Percentiles rank a stretch among this genome's conserved stretches.
Conservation (phyloP, 139 green algal genomes). For the Coccomyxa sp. region DNA sequence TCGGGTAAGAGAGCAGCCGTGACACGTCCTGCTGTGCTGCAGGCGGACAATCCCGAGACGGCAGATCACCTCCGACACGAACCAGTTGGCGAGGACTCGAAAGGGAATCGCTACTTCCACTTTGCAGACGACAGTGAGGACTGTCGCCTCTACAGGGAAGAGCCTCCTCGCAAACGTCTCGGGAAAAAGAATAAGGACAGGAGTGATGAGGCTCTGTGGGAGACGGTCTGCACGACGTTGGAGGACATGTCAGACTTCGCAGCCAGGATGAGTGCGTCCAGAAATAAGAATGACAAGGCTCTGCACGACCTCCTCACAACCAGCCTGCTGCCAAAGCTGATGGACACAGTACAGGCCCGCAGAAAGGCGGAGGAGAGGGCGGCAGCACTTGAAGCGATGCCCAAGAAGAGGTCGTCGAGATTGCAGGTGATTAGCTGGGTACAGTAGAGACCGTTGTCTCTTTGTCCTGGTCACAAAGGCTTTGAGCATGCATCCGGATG, state of each 20-base stretch:
- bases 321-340: constrained; percentile 38
- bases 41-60: not conserved
- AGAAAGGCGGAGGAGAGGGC: constrained; percentile 26
- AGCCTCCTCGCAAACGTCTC: constrained; percentile 5
- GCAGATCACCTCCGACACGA: constrained; percentile 28
- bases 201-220: constrained; percentile 18
- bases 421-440: constrained; percentile 13
- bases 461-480: too few relatives aligned
- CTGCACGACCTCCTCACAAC: constrained; percentile 21
- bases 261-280: constrained; percentile 19
- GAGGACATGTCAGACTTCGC: constrained; percentile 36
- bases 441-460: too few relatives aligned
- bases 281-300: constrained; percentile 22
- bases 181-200: not conserved
- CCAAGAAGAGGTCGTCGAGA: constrained; percentile 40
- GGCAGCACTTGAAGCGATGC: constrained; percentile 25
- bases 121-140: constrained; percentile 35
- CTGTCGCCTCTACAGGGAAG: constrained; percentile 37
- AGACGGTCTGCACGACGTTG: constrained; percentile 35
- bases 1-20: not conserved
- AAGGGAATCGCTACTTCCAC: constrained; percentile 32
- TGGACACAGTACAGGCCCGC: constrained; percentile 22
- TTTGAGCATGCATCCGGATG: too few relatives aligned
- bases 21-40: not conserved
- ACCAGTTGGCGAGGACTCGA: constrained; percentile 30